Base-by-base conservation (phyloP, 352 stramenopile species). In the Phytophthora brassicae region DNA sequence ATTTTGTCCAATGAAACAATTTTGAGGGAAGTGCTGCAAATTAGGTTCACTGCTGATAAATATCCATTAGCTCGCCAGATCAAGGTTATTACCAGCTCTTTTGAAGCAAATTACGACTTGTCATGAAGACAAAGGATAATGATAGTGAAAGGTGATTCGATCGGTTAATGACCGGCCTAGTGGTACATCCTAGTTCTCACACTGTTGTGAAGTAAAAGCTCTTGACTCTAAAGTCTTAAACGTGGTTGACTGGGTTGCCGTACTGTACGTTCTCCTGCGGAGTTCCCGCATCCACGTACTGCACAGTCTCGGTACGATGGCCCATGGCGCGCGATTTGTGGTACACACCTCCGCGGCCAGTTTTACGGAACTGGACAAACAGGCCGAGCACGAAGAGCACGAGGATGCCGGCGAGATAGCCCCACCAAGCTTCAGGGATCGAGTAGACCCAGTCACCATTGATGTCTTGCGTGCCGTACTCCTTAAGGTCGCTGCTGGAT, bases 341-440 rank as follows among this genome's bases (percentile, higher is more conserved):
- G 61, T 77, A 74, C 17, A 69, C 39, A 13, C 56, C 60, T 12
- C 44, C 67, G n/a, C 62, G 65, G 8, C 63, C 72, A 4, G 77
- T 87, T 70, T 83, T 87, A 54, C 66, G 66, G 64, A 88, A 86
- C 58, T 89, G 81, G n/a, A 90, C 54, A 36, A 76, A 68, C 50
- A 84, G 56, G 5, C 77, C 79, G 14, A 90, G 39, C 22, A 72
- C 54, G 33, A 77, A 80, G 33, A 90, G 74, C 60, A 89, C 65
- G 12, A 86, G 41, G 35, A 80, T 86, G 14, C 67, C 73, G 0
- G 47, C 71, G 13, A 86, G 49, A 56, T 90, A 90, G 6, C 19
- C 78, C 78, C 78, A 88, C 76, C 77, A 90, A 12, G 76, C 75
- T 7, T 64, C 58, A 13, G 81, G 81, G 38, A 90, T 85, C 39